Evolutionary conservation across 2,329 filamentous ascomycete genomes (phyloP).

Genomic region (Calycina marina): DNA sequence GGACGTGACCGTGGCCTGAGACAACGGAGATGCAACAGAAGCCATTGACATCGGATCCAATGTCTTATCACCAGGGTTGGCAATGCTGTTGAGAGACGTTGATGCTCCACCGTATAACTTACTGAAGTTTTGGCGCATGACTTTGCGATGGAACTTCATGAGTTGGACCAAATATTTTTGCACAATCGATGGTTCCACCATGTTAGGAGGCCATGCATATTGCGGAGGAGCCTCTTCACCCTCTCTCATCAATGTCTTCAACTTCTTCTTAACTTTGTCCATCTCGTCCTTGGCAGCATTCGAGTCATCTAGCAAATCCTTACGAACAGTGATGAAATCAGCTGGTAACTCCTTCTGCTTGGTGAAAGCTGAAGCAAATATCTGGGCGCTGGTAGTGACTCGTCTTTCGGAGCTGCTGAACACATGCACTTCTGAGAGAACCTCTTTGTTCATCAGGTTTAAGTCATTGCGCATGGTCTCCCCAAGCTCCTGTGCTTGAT

Average conservation of each 20-base stretch:
- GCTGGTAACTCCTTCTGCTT: constrained; percentile 72
- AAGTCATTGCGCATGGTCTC: constrained; percentile 94
- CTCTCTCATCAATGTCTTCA: constrained; percentile 81
- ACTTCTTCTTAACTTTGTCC: constrained; percentile 99
- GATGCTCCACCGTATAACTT: constrained; percentile 58
- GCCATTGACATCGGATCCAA: constrained; percentile 22
- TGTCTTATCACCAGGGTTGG: constrained; percentile 29
- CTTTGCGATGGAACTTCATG: constrained; percentile 92
- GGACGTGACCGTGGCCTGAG: constrained; percentile 46
- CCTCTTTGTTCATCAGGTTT: constrained; percentile 80
- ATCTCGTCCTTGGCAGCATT: constrained; percentile 98
- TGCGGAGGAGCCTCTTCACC: constrained; percentile 89
- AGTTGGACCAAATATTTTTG: constrained; percentile 83
- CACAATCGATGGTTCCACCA: constrained; percentile 87
- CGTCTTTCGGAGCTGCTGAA: constrained; percentile 93
- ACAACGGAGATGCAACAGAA: constrained; percentile 32
- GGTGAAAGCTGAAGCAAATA: constrained; percentile 82
- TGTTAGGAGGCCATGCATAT: constrained; percentile 95
- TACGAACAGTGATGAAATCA: constrained; percentile 80
- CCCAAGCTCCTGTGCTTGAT: constrained; percentile 89
- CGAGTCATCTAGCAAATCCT: constrained; percentile 90
- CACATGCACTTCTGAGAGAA: constrained; percentile 82
- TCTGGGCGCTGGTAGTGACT: constrained; percentile 91
- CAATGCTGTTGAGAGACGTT: constrained; percentile 44
- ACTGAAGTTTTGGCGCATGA: constrained; percentile 89